Evolutionary conservation across 331 rosid species (phyloP), one percentile per base, ranked within the genome.

Genomic region (Rhamnella rubrinervis): DNA sequence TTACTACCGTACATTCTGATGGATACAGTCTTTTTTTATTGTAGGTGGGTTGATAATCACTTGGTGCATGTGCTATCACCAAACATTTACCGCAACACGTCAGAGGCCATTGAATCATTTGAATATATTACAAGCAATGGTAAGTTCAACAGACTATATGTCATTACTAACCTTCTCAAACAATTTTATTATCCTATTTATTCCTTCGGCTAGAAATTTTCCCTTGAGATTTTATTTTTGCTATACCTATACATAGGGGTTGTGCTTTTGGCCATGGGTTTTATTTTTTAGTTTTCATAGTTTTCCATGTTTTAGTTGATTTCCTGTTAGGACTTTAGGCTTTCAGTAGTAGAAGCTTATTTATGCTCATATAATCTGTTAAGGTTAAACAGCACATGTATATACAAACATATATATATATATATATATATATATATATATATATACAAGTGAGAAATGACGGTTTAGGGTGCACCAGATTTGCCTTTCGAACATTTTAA

Each of bases 41-140:
- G 44, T 80, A 92, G 98, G 86, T 92, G 98, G 98, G 98, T 92
- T 65, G 98, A 92, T 81, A 87, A 76, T 80, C 96, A 89, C 81
- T 75, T 92, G 87, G 98, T 89, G 63, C 98, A 92, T 75, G 82
- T 92, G 71, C 83, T 92, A 67, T 92, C 98, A 53, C 98, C 98
- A 23, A 92, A 92, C 75, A 89, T 92, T 69, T 92, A 87, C 75
- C 90, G 96, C 75, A 92, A 86, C 78, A 78, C 96, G 61, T 79
- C 92, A 19, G 96, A 92, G 80, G 98, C 96, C 16, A 96, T 92
- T 0, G 96, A 92, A 75, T 87, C 98, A 58, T 92, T 92, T 78
- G 98, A 92, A 76, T 92, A 92, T 70, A 89, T 92, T 65, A 85
- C 98, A 17, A 87, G 87, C 77, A 92, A 89, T 64, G 96, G 96